These are phyloP conservation scores for Scenedesmus sp. DNA, from an alignment of 163 green algal genomes.

Conservation along the genomic window DNA sequence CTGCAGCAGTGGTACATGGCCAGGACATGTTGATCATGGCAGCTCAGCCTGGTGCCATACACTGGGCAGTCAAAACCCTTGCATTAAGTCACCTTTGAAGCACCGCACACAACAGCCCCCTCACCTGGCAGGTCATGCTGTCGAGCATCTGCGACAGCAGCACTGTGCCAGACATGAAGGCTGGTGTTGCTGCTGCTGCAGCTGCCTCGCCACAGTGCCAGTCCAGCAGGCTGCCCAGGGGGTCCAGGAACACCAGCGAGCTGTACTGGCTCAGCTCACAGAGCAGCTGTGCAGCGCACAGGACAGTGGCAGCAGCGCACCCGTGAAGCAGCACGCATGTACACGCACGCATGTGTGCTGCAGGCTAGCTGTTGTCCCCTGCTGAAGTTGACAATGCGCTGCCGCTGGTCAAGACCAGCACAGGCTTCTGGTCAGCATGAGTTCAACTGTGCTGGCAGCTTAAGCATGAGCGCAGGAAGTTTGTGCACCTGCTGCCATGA, in stretches of 20 bases:
- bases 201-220: constrained; percentile 12
- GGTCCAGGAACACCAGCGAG: constrained; percentile 20
- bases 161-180: constrained; percentile 39
- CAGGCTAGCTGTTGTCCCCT: background rate
- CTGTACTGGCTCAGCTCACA: constrained; percentile 37
- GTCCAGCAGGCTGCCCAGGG: constrained; percentile 42
- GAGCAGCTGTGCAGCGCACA: background rate
- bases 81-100: background rate
- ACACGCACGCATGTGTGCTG: background rate
- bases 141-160: constrained; percentile 33
- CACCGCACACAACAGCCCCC: background rate
- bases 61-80: background rate
- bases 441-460: background rate
- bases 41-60: background rate
- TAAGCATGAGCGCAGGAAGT: background rate
- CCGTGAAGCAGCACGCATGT: background rate
- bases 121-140: constrained; percentile 43
- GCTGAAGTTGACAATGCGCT: background rate
- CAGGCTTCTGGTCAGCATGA: background rate
- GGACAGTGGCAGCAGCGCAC: background rate
- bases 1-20: background rate
- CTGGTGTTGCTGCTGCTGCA: constrained; percentile 30
- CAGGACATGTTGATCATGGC: background rate
- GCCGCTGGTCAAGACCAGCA: background rate
- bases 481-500: background rate